Evolutionary conservation across 495 filamentous ascomycete species (phyloP), one percentile per base, ranked within the genome.

Genomic region (Tuber magnatum): DNA sequence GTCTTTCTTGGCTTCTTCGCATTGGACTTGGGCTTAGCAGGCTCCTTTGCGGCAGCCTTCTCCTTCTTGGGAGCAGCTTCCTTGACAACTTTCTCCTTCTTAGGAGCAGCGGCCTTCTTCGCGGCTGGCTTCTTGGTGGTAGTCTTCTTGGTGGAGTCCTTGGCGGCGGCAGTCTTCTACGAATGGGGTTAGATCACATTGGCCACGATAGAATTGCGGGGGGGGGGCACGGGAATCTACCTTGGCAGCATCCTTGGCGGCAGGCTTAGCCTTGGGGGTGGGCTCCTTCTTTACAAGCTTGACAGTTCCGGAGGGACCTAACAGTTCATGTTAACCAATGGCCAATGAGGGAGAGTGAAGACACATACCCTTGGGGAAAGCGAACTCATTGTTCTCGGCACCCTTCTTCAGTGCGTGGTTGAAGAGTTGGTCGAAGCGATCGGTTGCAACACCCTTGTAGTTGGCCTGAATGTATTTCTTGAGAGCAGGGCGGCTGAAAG

Each of bases 381-480:
- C 88, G 84, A 98, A 98, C 76, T 92, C 88, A 69, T 92, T 92
- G 87, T 92, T 92, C 81, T 96, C 93, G 78, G 94, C 94, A 85
- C 95, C 95, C 74, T 88, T 84, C 87, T 92, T 91, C 85, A 99
- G 88, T 46, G 94, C 93, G 84, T 91, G 91, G 89, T 97, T 98
- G 90, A 99, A 93, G 81, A 94, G 91, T 78, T 89, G 88, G 83
- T 95, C 94, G 84, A 98, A 98, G 70, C 86, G 87, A 81, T 91
- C 90, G 46, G 86, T 88, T 72, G 89, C 88, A 74, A 86, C 87
- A 84, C 96, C 89, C 83, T 91, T 92, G 89, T 98, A 97, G 91
- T 99, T 98, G 81, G 92, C 90, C 84, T 89, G 88, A 82, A 99
- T 92, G 87, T 98, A 99, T 85, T 99, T 97, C 92, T 97, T 97